Percentiles rank a stretch among this genome's conserved stretches.
Evolutionary conservation across 129 eudicot genomes (phyloP).

Genomic region (Saussurea involucrata): DNA sequence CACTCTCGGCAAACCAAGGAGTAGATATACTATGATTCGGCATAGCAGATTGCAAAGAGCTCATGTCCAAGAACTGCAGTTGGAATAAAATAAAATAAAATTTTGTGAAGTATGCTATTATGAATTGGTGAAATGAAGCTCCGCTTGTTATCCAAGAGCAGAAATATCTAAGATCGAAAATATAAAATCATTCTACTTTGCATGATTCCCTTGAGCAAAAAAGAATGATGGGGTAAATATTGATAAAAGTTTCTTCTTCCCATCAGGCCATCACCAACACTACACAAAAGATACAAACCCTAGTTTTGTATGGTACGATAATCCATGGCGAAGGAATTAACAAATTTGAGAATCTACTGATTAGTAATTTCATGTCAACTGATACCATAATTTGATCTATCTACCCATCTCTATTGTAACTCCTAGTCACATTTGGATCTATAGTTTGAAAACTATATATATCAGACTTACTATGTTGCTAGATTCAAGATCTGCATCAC

Average conservation of each 20-base stretch:
- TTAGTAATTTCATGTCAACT: no score
- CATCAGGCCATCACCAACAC: no score
- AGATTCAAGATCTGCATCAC: constrained; percentile 54
- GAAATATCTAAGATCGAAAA: background rate
- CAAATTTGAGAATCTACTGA: no score
- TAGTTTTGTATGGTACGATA: no score
- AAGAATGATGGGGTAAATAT: background rate
- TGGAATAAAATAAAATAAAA: background rate
- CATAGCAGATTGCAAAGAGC: constrained; percentile 66
- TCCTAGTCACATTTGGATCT: background rate
- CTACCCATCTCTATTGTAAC: background rate
- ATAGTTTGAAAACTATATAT: background rate
- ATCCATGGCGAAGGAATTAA: no score
- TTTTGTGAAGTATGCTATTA: background rate
- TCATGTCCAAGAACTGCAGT: constrained; percentile 81
- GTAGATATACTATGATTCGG: constrained; percentile 47
- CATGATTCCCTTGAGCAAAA: background rate
- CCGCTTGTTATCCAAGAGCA: background rate
- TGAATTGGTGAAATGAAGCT: background rate
- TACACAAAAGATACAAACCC: no score
- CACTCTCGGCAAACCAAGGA: constrained; percentile 64
- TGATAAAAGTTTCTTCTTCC: background rate
- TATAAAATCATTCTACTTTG: background rate
- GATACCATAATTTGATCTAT: no score
- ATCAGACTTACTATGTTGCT: constrained; percentile 52